phyloP scores from a whole-genome alignment of 2,329 filamentous ascomycete species.

The Penicillium palitans region DNA sequence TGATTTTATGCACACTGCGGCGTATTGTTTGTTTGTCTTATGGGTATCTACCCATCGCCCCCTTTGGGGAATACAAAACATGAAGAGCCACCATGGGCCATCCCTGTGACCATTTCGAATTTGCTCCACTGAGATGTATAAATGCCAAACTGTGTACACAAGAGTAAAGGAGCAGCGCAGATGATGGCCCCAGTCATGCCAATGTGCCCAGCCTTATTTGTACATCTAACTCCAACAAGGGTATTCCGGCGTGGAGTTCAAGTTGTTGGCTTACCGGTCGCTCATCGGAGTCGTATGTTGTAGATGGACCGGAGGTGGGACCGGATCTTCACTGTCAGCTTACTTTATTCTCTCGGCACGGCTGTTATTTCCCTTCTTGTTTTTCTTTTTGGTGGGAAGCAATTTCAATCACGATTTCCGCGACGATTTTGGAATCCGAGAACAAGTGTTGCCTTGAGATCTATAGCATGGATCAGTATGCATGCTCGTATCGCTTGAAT shows the following conservation, averaged over 20 bases:
- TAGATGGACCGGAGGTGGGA: slow-evolving; percentile 1
- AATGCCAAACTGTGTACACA: not conserved
- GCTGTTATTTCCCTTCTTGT: not conserved
- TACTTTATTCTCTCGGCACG: not conserved
- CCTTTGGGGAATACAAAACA: not conserved
- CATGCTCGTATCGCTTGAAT: not conserved
- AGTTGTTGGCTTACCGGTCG: not conserved
- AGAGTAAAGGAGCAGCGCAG: not conserved
- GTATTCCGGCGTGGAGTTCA: not conserved
- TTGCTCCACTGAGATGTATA: not conserved
- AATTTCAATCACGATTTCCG: not conserved
- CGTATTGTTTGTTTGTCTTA: slow-evolving; percentile 2
- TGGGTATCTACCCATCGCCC: not conserved
- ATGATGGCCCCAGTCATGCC: not conserved
- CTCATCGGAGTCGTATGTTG: not conserved
- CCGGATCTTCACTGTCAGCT: not conserved
- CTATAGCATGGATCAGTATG: not conserved
- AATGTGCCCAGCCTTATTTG: not conserved
- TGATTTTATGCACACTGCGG: not conserved
- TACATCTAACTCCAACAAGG: not conserved
- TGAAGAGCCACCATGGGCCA: not conserved
- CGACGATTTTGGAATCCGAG: not conserved
- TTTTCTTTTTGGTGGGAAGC: not conserved
- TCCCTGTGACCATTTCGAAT: not conserved
- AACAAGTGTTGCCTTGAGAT: not conserved